phyloP scores from a whole-genome alignment of 495 filamentous ascomycete species.

The Penicillium ochrochloron region DNA sequence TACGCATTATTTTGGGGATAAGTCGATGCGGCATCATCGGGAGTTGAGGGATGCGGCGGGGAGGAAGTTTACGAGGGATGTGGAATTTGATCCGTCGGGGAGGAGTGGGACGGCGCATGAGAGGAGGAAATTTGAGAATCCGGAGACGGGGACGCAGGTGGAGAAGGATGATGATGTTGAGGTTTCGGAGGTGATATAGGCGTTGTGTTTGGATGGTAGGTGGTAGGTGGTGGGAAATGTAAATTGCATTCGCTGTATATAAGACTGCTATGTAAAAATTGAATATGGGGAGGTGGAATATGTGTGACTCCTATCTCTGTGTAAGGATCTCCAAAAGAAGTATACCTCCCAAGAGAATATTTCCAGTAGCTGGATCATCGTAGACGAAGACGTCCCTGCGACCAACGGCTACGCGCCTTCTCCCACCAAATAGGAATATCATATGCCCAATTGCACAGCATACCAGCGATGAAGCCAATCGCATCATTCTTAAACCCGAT shows the following conservation, averaged over 20 bases:
- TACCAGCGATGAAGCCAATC: conserved; percentile 81
- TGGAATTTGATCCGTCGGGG: conserved; percentile 21
- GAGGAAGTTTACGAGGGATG: conserved; percentile 11
- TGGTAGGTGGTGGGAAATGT: not conserved
- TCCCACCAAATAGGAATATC: conserved; percentile 40
- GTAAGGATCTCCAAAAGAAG: not conserved
- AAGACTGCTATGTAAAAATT: not conserved
- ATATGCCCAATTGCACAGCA: conserved; percentile 68
- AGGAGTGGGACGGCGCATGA: conserved; percentile 15
- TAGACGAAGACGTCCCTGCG: conserved; percentile 40
- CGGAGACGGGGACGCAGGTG: conserved; percentile 25
- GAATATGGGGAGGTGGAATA: not conserved
- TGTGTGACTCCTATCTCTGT: not conserved
- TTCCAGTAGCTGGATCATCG: not conserved
- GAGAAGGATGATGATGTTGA: conserved; percentile 26
- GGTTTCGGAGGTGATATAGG: conserved; percentile 22
- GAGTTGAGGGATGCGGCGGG: conserved; percentile 19
- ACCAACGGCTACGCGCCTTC: conserved; percentile 33
- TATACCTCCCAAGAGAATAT: not conserved
- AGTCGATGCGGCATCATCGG: conserved; percentile 15
- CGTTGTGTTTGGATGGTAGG: not conserved
- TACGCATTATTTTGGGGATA: conserved; percentile 23
- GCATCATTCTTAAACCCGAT: conserved; percentile 90
- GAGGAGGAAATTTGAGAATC: conserved; percentile 27
- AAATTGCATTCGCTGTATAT: not conserved